A percentile compares a stretch with the other conserved stretches of the same genome.
phyloP scores from a whole-genome alignment of 148 eudicot species.

The Silene uniflora region DNA sequence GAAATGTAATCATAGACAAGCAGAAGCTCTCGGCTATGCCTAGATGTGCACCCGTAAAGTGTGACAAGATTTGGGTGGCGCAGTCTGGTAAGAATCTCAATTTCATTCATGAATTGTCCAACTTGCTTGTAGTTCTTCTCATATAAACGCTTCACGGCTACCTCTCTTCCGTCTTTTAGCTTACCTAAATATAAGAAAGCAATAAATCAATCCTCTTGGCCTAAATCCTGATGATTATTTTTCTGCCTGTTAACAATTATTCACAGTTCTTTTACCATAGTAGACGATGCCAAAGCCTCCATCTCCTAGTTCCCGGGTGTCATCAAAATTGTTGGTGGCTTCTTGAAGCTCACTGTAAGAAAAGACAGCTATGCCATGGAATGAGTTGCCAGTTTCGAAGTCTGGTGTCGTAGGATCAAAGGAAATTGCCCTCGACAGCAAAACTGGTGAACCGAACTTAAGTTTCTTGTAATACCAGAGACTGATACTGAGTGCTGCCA shows the following conservation, averaged over 20 bases:
- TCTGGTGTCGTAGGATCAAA: constrained; percentile 1
- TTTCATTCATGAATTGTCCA: neutral
- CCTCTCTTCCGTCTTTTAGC: constrained; percentile 13
- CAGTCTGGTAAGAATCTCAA: constrained; percentile 8
- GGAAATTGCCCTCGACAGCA: constrained; percentile 13
- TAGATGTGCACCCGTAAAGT: constrained; percentile 7
- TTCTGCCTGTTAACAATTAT: too few relatives aligned
- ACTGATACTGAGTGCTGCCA: constrained; percentile 5
- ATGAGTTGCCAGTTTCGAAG: constrained; percentile 15
- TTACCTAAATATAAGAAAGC: neutral
- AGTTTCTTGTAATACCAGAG: constrained; percentile 15
- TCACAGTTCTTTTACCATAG: too few relatives aligned
- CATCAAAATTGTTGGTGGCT: constrained; percentile 15
- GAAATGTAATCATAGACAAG: constrained; percentile 14
- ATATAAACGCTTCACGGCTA: constrained; percentile 11
- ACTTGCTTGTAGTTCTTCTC: constrained; percentile 6
- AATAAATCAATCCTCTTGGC: neutral
- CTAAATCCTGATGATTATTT: too few relatives aligned
- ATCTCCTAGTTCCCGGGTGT: constrained; percentile 5
- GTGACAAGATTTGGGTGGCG: constrained; percentile 14
- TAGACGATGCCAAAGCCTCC: constrained; percentile 17
- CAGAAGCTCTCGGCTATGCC: constrained; percentile 10
- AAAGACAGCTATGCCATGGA: constrained; percentile 21
- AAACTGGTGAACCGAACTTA: neutral
- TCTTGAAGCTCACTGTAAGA: constrained; percentile 8